These are phyloP conservation scores for Penicilliopsis zonata DNA, from an alignment of 495 filamentous ascomycete species.

Conservation along the genomic window DNA sequence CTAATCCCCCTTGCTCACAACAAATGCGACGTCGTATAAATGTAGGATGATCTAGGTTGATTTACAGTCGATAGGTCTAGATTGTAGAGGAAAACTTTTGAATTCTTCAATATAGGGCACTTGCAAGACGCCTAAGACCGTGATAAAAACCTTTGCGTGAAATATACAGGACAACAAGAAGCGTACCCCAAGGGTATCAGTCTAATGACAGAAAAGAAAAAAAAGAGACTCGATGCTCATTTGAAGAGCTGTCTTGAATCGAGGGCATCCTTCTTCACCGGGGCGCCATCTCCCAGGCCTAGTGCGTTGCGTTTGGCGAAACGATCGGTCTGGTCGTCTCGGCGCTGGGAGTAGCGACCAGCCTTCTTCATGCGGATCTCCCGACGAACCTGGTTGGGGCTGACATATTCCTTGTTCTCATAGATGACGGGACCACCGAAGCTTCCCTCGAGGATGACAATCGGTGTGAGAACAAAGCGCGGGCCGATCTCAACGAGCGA, in stretches of 20 bases:
- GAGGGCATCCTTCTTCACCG: slow-evolving; percentile 53
- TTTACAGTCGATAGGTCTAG: too few species aligned
- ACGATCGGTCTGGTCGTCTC: slow-evolving; percentile 60
- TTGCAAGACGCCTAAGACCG: slow-evolving; percentile 27
- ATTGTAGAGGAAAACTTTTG: background rate
- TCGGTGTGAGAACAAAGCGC: slow-evolving; percentile 88
- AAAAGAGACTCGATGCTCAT: slow-evolving; percentile 24
- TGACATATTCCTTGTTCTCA: slow-evolving; percentile 97
- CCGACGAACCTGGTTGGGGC: slow-evolving; percentile 82
- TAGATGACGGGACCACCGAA: slow-evolving; percentile 97
- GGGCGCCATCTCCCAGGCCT: slow-evolving; percentile 56
- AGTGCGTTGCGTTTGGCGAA: slow-evolving; percentile 63
- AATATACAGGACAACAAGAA: slow-evolving; percentile 26
- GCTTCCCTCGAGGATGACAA: slow-evolving; percentile 86
- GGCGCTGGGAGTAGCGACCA: slow-evolving; percentile 56
- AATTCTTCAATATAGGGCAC: background rate
- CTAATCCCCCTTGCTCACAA: slow-evolving; percentile 1
- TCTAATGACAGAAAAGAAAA: slow-evolving; percentile 13
- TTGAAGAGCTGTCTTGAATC: slow-evolving; percentile 76
- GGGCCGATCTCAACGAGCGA: slow-evolving; percentile 89
- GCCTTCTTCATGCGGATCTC: slow-evolving; percentile 68
- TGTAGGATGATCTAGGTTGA: too few species aligned
- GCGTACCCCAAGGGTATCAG: slow-evolving; percentile 21
- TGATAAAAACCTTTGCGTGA: slow-evolving; percentile 26
- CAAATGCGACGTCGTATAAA: too few species aligned